Conservation (phyloP, 441 rosid species). For the Viola pubescens region DNA sequence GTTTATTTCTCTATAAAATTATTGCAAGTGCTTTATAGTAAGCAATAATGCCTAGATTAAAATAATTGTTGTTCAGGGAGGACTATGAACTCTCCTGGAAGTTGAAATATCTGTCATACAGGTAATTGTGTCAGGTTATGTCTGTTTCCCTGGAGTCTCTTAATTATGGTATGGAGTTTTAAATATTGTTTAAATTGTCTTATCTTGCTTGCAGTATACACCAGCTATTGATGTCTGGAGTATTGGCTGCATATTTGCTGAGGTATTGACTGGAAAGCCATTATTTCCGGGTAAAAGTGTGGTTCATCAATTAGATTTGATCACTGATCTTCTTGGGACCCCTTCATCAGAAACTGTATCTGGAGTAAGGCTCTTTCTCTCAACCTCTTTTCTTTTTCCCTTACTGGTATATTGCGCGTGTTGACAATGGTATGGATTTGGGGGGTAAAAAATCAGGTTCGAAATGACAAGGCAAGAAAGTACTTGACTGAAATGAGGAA, state of each 20-base stretch:
- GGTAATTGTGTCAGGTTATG: constrained; percentile 62
- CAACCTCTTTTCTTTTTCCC: neutral
- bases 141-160: constrained; percentile 36
- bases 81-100: constrained; percentile 91
- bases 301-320: constrained; percentile 90
- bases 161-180: constrained; percentile 16
- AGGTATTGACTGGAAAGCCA: constrained; percentile 91
- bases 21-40: constrained; percentile 39
- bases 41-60: constrained; percentile 74
- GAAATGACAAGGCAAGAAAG: constrained; percentile 93
- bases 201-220: constrained; percentile 62
- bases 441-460: constrained; percentile 43
- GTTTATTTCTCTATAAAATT: constrained; percentile 30
- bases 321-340: constrained; percentile 93
- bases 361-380: constrained; percentile 40
- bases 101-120: constrained; percentile 80
- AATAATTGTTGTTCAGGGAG: constrained; percentile 94
- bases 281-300: constrained; percentile 97
- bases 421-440: constrained; percentile 1
- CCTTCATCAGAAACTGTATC: constrained; percentile 77
- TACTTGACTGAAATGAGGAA: constrained; percentile 81
- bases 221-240: constrained; percentile 99
- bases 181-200: constrained; percentile 17
- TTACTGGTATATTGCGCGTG: neutral
- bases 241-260: constrained; percentile 97